Evolutionary conservation across 2,329 filamentous ascomycete species (phyloP).

Genomic region (Dothistroma pini): DNA sequence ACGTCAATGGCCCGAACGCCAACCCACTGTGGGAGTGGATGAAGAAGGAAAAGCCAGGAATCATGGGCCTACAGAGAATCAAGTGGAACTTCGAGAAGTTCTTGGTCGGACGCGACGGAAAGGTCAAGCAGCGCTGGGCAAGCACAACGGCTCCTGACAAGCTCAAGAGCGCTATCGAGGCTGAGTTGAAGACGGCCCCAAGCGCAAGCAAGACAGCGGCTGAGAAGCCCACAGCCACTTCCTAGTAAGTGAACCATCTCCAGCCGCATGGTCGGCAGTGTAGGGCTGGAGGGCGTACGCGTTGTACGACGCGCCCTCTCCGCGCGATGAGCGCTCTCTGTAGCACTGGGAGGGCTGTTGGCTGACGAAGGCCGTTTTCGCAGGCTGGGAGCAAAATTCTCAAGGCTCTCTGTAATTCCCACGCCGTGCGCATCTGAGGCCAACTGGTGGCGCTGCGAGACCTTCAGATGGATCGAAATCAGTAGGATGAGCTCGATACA

Average conservation of each 20-base stretch:
- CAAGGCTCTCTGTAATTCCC: background rate
- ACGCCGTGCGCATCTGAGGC: background rate
- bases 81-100: slow-evolving; percentile 99
- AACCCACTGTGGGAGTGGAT: slow-evolving; percentile 76
- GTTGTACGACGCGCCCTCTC: background rate
- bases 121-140: slow-evolving; percentile 82
- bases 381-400: background rate
- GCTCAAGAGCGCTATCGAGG: slow-evolving; percentile 58
- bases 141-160: slow-evolving; percentile 81
- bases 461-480: background rate
- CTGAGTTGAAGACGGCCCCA: slow-evolving; percentile 24
- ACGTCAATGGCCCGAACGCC: slow-evolving; percentile 85
- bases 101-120: slow-evolving; percentile 77
- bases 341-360: background rate
- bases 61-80: slow-evolving; percentile 82
- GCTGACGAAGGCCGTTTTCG: background rate
- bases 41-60: slow-evolving; percentile 68
- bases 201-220: slow-evolving; percentile 8
- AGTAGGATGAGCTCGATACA: background rate
- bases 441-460: background rate
- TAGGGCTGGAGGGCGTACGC: background rate
- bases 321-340: background rate
- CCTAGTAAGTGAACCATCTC: slow-evolving; percentile 1
- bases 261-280: background rate
- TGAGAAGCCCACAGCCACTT: slow-evolving; percentile 16